A percentile compares a stretch with the other conserved stretches of the same genome.
phyloP scores from a whole-genome alignment of 176 grass and related monocot genomes.

The Zea mays region DNA sequence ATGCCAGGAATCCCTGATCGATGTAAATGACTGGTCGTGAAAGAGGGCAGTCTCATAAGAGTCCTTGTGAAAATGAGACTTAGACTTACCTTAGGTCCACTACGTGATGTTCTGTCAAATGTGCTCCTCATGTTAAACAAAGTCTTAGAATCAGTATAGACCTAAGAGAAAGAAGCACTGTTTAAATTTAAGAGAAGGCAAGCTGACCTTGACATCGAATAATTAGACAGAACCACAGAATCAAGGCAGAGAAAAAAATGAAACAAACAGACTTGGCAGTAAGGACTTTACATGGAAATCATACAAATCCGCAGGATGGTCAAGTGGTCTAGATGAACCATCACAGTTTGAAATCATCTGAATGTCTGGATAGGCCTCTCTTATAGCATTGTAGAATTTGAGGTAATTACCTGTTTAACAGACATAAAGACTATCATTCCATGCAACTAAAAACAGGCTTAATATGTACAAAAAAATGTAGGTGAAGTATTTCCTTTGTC shows the following conservation, averaged over 20 bases:
- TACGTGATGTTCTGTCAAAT: slow-evolving; percentile 63
- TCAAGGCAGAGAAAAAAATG: slow-evolving; percentile 5
- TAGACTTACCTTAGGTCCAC: slow-evolving; percentile 68
- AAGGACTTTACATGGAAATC: slow-evolving; percentile 78
- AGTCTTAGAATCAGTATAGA: slow-evolving; percentile 71
- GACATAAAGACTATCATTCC: slow-evolving; percentile 29
- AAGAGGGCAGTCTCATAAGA: neutral
- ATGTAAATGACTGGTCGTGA: slow-evolving; percentile 19
- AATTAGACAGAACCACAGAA: slow-evolving; percentile 25
- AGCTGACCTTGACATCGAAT: slow-evolving; percentile 1
- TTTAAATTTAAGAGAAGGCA: slow-evolving; percentile 3
- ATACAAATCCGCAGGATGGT: slow-evolving; percentile 88
- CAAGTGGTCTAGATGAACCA: slow-evolving; percentile 61
- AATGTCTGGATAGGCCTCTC: slow-evolving; percentile 78
- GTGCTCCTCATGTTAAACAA: slow-evolving; percentile 64
- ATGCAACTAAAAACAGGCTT: slow-evolving; percentile 22
- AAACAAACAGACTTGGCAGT: slow-evolving; percentile 18
- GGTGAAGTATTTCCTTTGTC: neutral
- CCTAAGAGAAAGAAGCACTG: slow-evolving; percentile 29
- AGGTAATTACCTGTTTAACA: slow-evolving; percentile 74
- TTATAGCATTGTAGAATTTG: slow-evolving; percentile 84
- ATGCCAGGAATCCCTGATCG: neutral
- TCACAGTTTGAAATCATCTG: slow-evolving; percentile 89
- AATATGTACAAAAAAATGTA: neutral
- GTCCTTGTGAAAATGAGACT: slow-evolving; percentile 22